Base-by-base conservation (phyloP, 768 basidiomycete species). In the Hirschioporus abietinus region DNA sequence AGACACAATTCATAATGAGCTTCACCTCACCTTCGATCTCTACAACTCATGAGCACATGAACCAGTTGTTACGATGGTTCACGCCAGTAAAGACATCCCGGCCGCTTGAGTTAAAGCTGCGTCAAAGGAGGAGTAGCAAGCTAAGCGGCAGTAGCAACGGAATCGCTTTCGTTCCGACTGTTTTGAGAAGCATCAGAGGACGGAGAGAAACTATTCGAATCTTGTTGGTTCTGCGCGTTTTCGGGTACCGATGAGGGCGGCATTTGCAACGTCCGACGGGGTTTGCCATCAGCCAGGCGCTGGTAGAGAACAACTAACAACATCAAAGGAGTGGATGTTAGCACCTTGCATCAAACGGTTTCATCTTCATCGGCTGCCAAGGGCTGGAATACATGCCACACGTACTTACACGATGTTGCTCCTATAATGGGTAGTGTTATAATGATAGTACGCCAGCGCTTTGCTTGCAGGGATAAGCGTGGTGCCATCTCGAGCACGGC, bases 371-470 rank as follows among this genome's bases (percentile, higher is more conserved):
- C n/a, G n/a, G n/a, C n/a, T n/a, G n/a, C n/a, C n/a, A n/a, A n/a
- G n/a, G n/a, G n/a, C n/a, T n/a, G n/a, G n/a, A n/a, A 52, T 52
- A 8, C 30, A 8, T 20, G 42, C 20, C 12, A 52, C 42, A 52
- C 12, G 42, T 3, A 80, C 86, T 67, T 66, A 91, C 90, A 82
- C 63, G 87, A 84, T 15, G 85, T 85, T 6, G 83, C 88, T 27
- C 82, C 86, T 63, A 90, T 86, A 59, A 91, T 82, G 3, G 90
- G 90, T 15, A 87, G 69, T 0, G 88, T 81, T 57, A 88, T 78
- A 58, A 91, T 87, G 67, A 91, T 83, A 27, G 81, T 84, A 24
- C 81, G 81, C 64, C 82, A 74, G 67, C 78, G 76, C 59, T 76
- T 79, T 58, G 80, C 82, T 70, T 84, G 79, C 8, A 80, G 80